Percentiles rank a stretch among this genome's conserved stretches.
Evolutionary conservation across 2,329 filamentous ascomycete species (phyloP).

Genomic region (Meredithiella fracta): DNA sequence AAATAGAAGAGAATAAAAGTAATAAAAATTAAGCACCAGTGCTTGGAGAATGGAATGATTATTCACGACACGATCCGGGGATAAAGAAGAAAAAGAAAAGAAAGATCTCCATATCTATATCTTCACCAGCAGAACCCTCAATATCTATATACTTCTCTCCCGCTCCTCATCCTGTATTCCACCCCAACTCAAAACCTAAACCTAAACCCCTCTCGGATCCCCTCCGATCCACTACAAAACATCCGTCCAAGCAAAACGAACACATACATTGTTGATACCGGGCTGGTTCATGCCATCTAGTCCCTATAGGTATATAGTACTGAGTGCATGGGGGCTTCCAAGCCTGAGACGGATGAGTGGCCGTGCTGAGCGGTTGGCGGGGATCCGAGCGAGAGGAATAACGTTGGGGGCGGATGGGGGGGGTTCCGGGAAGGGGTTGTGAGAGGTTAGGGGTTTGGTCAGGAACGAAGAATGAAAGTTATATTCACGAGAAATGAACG

Average conservation of each 20-base stretch:
- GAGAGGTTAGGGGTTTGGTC: background rate
- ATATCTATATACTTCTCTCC: too few species aligned
- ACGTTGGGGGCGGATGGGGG: background rate
- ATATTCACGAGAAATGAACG: background rate
- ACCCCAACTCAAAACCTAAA: too few species aligned
- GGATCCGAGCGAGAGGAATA: background rate
- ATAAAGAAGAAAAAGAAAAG: constrained; percentile 14
- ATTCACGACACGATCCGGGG: constrained; percentile 4
- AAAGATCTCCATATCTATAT: background rate
- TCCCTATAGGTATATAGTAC: too few species aligned
- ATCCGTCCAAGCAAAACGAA: too few species aligned
- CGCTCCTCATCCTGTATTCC: too few species aligned
- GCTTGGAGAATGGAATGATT: constrained; percentile 24
- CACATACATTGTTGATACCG: too few species aligned
- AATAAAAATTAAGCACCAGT: constrained; percentile 30
- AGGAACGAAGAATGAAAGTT: background rate
- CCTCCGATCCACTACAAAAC: too few species aligned
- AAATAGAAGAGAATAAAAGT: constrained; percentile 18
- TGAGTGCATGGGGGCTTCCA: too few species aligned
- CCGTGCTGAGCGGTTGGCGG: background rate
- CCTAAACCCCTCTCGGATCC: too few species aligned
- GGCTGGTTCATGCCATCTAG: too few species aligned
- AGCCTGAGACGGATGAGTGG: background rate
- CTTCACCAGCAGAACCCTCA: too few species aligned
- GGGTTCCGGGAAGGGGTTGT: background rate